Evolutionary conservation across 371 early-diverging fungal species (phyloP).

Genomic region (Mucor ambiguus): DNA sequence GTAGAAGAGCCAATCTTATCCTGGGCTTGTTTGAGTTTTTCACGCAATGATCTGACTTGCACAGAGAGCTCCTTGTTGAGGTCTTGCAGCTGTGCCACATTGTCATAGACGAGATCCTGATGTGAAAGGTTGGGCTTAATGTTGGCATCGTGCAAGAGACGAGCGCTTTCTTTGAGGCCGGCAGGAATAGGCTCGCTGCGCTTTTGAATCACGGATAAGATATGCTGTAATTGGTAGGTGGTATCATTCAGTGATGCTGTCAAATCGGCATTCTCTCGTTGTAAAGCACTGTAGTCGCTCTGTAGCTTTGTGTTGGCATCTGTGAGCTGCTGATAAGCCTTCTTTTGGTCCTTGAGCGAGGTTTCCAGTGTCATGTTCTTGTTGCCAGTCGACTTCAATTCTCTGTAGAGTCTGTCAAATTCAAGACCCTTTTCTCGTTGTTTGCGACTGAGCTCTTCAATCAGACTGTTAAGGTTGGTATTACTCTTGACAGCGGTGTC

Average conservation of each 20-base stretch:
- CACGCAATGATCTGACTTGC: neutral
- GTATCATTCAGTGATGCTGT: constrained; percentile 19
- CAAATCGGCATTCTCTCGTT: constrained; percentile 5
- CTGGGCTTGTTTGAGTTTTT: neutral
- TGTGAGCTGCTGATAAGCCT: neutral
- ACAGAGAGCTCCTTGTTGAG: constrained; percentile 1
- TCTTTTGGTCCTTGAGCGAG: neutral
- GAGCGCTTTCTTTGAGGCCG: neutral
- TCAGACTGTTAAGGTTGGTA: neutral
- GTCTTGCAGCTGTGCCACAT: constrained; percentile 19
- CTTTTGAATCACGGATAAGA: constrained; percentile 17
- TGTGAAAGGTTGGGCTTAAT: constrained; percentile 4
- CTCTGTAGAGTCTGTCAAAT: neutral
- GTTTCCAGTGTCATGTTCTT: neutral
- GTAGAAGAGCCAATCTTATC: neutral
- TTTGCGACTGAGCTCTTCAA: neutral
- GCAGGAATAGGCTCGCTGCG: constrained; percentile 18
- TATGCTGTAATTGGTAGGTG: constrained; percentile 20
- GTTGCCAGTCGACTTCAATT: neutral
- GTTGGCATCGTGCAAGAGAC: neutral
- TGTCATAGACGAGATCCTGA: constrained; percentile 13
- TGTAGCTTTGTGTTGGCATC: neutral
- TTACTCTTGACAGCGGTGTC: neutral
- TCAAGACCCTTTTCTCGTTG: constrained; percentile 8
- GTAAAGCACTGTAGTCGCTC: neutral